A percentile compares a stretch with the other conserved stretches of the same genome.
Conservation (phyloP, 2,329 filamentous ascomycete genomes). For the Neocucurbitaria cava region DNA sequence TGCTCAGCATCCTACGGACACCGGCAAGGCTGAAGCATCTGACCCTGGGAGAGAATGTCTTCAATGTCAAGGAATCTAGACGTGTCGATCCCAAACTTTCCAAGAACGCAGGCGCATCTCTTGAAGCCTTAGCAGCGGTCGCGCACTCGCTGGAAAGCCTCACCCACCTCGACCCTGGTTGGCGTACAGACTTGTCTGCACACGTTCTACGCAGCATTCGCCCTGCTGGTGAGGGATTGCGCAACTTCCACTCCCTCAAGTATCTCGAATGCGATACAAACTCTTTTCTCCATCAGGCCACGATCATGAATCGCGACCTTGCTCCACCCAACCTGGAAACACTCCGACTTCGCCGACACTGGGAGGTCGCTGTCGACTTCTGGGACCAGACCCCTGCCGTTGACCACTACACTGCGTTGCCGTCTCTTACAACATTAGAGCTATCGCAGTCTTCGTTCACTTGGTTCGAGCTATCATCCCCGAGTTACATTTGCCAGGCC, state of each 20-base stretch:
- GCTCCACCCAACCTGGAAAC: conserved; percentile 39
- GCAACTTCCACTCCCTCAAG: conserved; percentile 38
- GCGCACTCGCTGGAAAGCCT: conserved; percentile 42
- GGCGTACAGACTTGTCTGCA: conserved; percentile 17
- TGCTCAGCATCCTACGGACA: conserved; percentile 35
- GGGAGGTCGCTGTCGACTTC: conserved; percentile 25
- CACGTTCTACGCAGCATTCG: conserved; percentile 23
- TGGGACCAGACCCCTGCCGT: conserved; percentile 38
- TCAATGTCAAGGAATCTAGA: conserved; percentile 26
- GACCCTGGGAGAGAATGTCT: conserved; percentile 44
- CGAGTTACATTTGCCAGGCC: conserved; percentile 31
- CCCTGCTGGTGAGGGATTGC: conserved; percentile 35
- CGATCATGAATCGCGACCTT: conserved; percentile 33
- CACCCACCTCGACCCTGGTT: conserved; percentile 35
- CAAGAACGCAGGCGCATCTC: conserved; percentile 16
- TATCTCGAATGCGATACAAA: conserved; percentile 38
- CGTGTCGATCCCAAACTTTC: conserved; percentile 23
- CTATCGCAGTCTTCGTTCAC: conserved; percentile 31
- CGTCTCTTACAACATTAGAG: conserved; percentile 37
- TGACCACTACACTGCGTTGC: conserved; percentile 31
- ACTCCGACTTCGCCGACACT: conserved; percentile 34
- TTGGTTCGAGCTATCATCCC: conserved; percentile 9
- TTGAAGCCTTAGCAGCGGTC: conserved; percentile 35
- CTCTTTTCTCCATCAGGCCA: conserved; percentile 39
- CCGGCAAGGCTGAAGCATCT: conserved; percentile 40